phyloP scores from a whole-genome alignment of 352 stramenopile species.

The Globisporangium echinulatum region DNA sequence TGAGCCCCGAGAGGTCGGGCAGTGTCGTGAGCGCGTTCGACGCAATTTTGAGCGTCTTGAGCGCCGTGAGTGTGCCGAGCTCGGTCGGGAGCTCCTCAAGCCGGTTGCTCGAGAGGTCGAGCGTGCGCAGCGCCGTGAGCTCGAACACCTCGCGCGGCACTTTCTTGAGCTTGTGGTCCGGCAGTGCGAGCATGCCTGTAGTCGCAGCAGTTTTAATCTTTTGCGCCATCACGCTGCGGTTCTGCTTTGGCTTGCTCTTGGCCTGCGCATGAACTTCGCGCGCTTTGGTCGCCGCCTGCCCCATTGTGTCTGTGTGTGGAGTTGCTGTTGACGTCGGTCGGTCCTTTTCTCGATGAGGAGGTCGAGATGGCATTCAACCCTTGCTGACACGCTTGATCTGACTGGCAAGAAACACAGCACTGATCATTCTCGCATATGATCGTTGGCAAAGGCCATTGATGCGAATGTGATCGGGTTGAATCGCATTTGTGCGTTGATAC shows the following conservation, averaged over 20 bases:
- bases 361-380: too few relatives aligned
- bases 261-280: constrained; percentile 56
- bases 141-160: constrained; percentile 52
- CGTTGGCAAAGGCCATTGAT: too few relatives aligned
- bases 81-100: constrained; percentile 41
- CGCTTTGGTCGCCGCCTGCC: constrained; percentile 57
- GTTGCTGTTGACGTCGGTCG: neutral
- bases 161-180: constrained; percentile 68
- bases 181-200: constrained; percentile 67
- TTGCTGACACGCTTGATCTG: too few relatives aligned
- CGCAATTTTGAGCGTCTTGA: constrained; percentile 75
- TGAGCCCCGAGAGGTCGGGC: constrained; percentile 59
- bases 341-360: too few relatives aligned
- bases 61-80: constrained; percentile 29
- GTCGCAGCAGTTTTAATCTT: constrained; percentile 56
- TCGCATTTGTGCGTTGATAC: too few relatives aligned
- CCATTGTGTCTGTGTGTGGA: constrained; percentile 25
- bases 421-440: too few relatives aligned
- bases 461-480: too few relatives aligned
- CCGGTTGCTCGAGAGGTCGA: constrained; percentile 71
- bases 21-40: constrained; percentile 50
- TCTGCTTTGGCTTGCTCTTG: constrained; percentile 82
- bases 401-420: too few relatives aligned
- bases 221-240: constrained; percentile 63
- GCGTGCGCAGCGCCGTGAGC: constrained; percentile 46